Evolutionary conservation across 805 yeast species (phyloP), one percentile per base, ranked within the genome.

Genomic region (Myxozyma nipponensis): DNA sequence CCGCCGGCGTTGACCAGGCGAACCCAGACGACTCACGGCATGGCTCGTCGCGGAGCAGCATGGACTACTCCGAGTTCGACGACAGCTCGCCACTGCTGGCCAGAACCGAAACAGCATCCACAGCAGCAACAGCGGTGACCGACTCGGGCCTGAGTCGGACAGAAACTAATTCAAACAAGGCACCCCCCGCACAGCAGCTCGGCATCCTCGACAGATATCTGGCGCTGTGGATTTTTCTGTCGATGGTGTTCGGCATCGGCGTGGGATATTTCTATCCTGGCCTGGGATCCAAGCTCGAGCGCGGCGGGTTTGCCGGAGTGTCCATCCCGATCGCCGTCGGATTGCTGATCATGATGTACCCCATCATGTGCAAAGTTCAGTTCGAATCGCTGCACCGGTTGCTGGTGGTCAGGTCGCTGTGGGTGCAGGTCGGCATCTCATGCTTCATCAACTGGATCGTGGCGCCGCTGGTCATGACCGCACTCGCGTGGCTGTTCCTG

Each of bases 381-480:
- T 78, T 77, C 75, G 83, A 78, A 57, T 63, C 65, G 35, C 56
- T 75, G 17, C 70, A 62, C 52, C 52, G 50, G 21, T 59, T 66
- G 21, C 42, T 72, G 24, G 41, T 49, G 4, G 54, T 52, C 3
- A 62, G 52, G 34, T 49, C 57, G 6, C 53, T 66, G 30, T 44
- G 62, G 54, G 64, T 57, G 18, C 71, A 66, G 17, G 59, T 77
- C 5, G 39, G 65, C 7, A 59, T 72, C n/a, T 74, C 80, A 1
- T 50, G 77, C 22, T 42, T 73, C 7, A 54, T 78, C 52, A 79
- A 79, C 66, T 79, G 83, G 83, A 66, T 79, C 5, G 57, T 78
- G 15, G 74, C 81, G 41, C 84, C 83, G 1, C 68, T 79, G 22
- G 51, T 78, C 45, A 79, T 79, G 83, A 69, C 77, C 60, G 82